Percentiles rank a stretch among this genome's conserved stretches.
Conservation (phyloP, 192 early-diverging fungal genomes). For the Obelidium mucronatum region DNA sequence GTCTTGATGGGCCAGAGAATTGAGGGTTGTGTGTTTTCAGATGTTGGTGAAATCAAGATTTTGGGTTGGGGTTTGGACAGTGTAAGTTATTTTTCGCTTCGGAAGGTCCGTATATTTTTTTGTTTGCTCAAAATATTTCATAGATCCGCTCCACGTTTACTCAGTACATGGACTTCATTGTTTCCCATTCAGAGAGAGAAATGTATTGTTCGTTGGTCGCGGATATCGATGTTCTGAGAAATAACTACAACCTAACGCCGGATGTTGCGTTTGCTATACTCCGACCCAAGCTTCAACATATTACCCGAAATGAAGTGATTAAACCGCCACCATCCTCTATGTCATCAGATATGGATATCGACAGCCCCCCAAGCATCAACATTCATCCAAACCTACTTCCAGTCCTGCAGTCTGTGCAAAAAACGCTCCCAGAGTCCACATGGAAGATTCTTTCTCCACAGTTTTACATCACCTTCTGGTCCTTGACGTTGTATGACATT, state of each 20-base stretch:
- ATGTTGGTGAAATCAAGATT: constrained; percentile 62
- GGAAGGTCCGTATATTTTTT: too few relatives aligned
- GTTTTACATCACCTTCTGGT: constrained; percentile 86
- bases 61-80: constrained; percentile 67
- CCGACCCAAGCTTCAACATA: constrained; percentile 61
- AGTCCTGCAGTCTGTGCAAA: constrained; percentile 30
- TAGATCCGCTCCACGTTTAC: constrained; percentile 63
- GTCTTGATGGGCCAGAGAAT: constrained; percentile 70
- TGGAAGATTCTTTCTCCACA: constrained; percentile 59
- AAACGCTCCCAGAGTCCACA: constrained; percentile 33
- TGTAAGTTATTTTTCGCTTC: constrained; percentile 44
- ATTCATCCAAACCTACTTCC: constrained; percentile 50
- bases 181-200: constrained; percentile 55
- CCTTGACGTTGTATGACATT: constrained; percentile 78
- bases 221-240: constrained; percentile 51
- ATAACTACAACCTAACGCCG: constrained; percentile 64
- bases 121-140: too few relatives aligned
- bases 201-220: constrained; percentile 59
- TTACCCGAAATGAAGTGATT: constrained; percentile 36
- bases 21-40: constrained; percentile 53
- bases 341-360: background rate
- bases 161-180: constrained; percentile 73
- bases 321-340: background rate
- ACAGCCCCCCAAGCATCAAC: background rate
- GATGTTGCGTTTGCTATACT: constrained; percentile 70